Evolutionary conservation across 2,329 filamentous ascomycete genomes (phyloP).

Genomic region (Colletotrichum eleusines): DNA sequence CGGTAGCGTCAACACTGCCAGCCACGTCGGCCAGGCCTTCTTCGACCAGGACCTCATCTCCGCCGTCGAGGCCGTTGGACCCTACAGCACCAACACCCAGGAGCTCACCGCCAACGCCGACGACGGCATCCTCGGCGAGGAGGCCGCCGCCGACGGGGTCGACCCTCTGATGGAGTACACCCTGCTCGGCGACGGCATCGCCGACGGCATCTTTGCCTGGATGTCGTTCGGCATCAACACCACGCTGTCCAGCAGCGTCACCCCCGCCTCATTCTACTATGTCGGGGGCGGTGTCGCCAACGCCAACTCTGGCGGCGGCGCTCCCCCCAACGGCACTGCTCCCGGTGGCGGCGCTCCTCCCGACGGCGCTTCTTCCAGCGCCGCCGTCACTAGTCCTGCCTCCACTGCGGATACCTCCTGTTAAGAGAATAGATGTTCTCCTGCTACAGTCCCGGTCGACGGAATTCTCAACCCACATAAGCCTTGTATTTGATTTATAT

Average conservation of each 20-base stretch:
- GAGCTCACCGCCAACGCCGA: constrained; percentile 61
- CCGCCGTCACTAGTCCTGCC: background rate
- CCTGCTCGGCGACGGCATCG: constrained; percentile 63
- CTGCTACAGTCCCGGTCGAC: background rate
- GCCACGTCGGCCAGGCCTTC: constrained; percentile 73
- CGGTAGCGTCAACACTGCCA: constrained; percentile 57
- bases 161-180: constrained; percentile 71
- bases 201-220: constrained; percentile 67
- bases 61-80: constrained; percentile 59
- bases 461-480: constrained; percentile 4
- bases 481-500: background rate
- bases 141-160: constrained; percentile 61
- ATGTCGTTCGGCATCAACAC: constrained; percentile 63
- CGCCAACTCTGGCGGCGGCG: constrained; percentile 39
- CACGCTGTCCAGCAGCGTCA: constrained; percentile 43
- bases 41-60: constrained; percentile 67
- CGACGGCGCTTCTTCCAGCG: background rate
- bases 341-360: constrained; percentile 22
- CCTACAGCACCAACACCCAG: constrained; percentile 60
- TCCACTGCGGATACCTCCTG: background rate
- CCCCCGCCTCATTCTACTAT: constrained; percentile 50
- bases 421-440: background rate
- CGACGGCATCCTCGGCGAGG: constrained; percentile 61
- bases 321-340: constrained; percentile 37
- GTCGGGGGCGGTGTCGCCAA: constrained; percentile 51